Evolutionary conservation across 805 yeast genomes (phyloP), one percentile per base, ranked within the genome.

Genomic region (Wickerhamiella nectarea): DNA sequence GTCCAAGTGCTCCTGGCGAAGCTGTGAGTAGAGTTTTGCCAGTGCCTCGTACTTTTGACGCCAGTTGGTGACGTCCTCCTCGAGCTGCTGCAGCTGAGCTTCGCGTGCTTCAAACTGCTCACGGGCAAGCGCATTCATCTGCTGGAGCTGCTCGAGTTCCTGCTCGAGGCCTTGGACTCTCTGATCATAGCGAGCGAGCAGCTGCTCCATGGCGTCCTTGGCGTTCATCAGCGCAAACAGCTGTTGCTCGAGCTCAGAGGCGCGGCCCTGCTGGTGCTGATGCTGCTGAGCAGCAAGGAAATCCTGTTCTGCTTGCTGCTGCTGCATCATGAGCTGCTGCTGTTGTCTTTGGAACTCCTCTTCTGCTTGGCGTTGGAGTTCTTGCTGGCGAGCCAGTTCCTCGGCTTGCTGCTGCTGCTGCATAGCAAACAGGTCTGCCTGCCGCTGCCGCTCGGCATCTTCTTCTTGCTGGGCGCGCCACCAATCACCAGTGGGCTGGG

Each of bases 1-100:
- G 49, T 78, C 80, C 55, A 87, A 69, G 58, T 87, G 95, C 62
- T 87, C 96, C 62, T 83, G 93, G 57, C 96, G 79, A 52, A 87
- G 68, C 62, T 86, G 95, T 1, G 94, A 78, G 60, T 87, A 87
- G 50, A 87, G 68, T 56, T 84, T 84, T 5, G 95, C 95, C 49
- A 87, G 69, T 0, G 91, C 72, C 56, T 86, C 95, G 62, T 87
- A 87, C 64, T 87, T 87, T 43, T 74, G 74, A 49, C 82, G 76
- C 94, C 95, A 87, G 48, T 74, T 71, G 21, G 61, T 66, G 34
- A 81, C 70, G 61, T 86, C 94, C 43, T 82, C 87, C 54, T 80
- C 85, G 37, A 84, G 59, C 43, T 71, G 68, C 43, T 61, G 69
- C 38, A 82, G 64, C 54, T 79, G 78, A 49, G 83, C 91, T 52